A percentile compares a stretch with the other conserved stretches of the same genome.
phyloP scores from a whole-genome alignment of 2,329 filamentous ascomycete species.

The Lachnellula subtilissima region DNA sequence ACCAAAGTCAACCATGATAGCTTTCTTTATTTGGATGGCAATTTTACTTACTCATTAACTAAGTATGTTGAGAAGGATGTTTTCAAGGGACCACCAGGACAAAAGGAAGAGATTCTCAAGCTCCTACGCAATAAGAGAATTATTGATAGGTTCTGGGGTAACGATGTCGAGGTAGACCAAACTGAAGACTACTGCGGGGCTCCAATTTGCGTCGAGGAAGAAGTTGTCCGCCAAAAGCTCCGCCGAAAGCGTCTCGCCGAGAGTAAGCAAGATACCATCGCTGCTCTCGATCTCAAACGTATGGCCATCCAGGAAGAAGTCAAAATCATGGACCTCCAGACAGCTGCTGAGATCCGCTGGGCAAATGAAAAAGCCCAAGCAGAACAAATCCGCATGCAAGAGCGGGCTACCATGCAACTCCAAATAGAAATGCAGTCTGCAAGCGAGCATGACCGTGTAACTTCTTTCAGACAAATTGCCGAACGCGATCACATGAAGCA shows the following conservation, averaged over 20 bases:
- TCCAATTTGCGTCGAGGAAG: constrained; percentile 13
- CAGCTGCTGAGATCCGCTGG: constrained; percentile 5
- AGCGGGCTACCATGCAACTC: constrained; percentile 5
- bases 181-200: constrained; percentile 11
- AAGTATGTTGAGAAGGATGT: constrained; percentile 47
- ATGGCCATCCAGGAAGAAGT: constrained; percentile 3
- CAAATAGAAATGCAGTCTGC: constrained; percentile 5
- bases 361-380: constrained; percentile 1
- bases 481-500: constrained; percentile 5
- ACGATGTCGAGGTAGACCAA: constrained; percentile 10
- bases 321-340: constrained; percentile 9
- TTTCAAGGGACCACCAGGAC: constrained; percentile 8
- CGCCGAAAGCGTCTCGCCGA: constrained; percentile 10
- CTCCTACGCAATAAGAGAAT: constrained; percentile 11
- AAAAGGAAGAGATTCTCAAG: constrained; percentile 12
- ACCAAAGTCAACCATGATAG: constrained; percentile 57
- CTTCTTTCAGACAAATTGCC: background rate
- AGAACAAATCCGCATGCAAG: constrained; percentile 3
- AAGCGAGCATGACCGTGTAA: background rate
- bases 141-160: constrained; percentile 15
- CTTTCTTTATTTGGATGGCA: constrained; percentile 48
- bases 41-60: constrained; percentile 57
- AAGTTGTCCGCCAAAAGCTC: constrained; percentile 12
- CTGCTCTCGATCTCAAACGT: constrained; percentile 9
- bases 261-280: constrained; percentile 8